phyloP scores from a whole-genome alignment of 2,329 filamentous ascomycete species.

The Alternaria ventricosa region DNA sequence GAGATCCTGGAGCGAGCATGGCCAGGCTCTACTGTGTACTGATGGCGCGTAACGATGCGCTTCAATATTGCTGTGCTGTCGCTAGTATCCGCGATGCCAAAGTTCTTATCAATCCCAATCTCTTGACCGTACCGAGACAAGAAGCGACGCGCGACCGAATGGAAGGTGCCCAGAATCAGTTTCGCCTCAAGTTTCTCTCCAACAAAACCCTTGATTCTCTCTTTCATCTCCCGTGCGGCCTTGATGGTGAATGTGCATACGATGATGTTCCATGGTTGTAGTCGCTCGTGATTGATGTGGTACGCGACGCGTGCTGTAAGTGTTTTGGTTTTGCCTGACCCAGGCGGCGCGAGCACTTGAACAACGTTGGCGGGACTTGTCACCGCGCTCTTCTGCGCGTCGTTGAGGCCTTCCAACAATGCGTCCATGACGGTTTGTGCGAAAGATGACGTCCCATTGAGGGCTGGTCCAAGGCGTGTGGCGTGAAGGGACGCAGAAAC shows the following conservation, averaged over 20 bases:
- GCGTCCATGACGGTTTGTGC: constrained; percentile 53
- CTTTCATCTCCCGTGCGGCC: constrained; percentile 91
- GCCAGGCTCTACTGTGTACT: constrained; percentile 71
- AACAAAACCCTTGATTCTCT: constrained; percentile 81
- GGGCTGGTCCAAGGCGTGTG: background rate
- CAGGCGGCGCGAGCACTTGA: constrained; percentile 68
- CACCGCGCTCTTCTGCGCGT: constrained; percentile 68
- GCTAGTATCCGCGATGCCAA: constrained; percentile 85
- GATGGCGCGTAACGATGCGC: constrained; percentile 79
- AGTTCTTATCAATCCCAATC: constrained; percentile 82
- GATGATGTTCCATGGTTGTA: constrained; percentile 84
- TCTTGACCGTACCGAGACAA: constrained; percentile 81
- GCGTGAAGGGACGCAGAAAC: background rate
- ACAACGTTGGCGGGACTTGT: constrained; percentile 66
- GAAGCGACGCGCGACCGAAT: constrained; percentile 88
- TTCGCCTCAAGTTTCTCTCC: constrained; percentile 76
- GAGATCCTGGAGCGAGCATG: constrained; percentile 78
- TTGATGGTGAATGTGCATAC: constrained; percentile 98
- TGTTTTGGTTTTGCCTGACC: constrained; percentile 92
- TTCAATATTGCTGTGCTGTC: constrained; percentile 82
- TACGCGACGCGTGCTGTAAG: constrained; percentile 91
- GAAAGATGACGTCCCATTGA: constrained; percentile 17
- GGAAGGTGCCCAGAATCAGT: constrained; percentile 90
- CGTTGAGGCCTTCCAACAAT: constrained; percentile 68
- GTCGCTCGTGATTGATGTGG: constrained; percentile 74